Evolutionary conservation across 352 stramenopile species (phyloP), one percentile per base, ranked within the genome.

Genomic region (Phytophthora pseudosyringae): DNA sequence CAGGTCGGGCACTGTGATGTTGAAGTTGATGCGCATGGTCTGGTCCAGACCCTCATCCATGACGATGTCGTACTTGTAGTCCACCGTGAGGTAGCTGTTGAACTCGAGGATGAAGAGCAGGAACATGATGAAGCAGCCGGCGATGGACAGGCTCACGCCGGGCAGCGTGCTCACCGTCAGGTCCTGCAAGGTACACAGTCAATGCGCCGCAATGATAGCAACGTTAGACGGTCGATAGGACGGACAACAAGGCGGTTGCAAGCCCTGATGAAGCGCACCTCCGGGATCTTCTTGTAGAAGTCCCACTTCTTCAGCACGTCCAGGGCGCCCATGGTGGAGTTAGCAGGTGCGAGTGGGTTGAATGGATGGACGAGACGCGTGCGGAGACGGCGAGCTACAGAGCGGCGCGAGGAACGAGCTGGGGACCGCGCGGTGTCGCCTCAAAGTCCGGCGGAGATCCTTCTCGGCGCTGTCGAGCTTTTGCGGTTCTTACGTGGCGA

Each of bases 1-100:
- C 16, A 99, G 64, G 77, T 99, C 94, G 31, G 98, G 88, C 44
- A 99, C 85, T 31, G 96, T 99, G 69, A 99, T 98, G 81, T 99
- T 99, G 71, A 99, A 99, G 76, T 99, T 99, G 48, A 99, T 97
- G 55, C 94, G 89, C 72, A 96, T 87, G 40, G 76, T 94, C 71
- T 91, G 77, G 68, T 94, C 84, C 25, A 95, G 71, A 3, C 79
- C 83, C 54, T 95, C 80, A 76, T 97, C 89, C 83, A 96, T 94
- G 40, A 95, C 86, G 66, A 95, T 94, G 62, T 94, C 83, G 70
- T 94, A 92, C 71, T 92, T 85, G 77, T 95, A 93, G 57, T 92
- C 85, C 28, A 92, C 80, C 39, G 81, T 92, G 9, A 96, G 61
- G 75, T 90, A 97, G 63, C 72, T 87, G 71, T 93, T 95, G 70